phyloP scores from a whole-genome alignment of 2,329 filamentous ascomycete genomes.

The Alternaria brassicae region DNA sequence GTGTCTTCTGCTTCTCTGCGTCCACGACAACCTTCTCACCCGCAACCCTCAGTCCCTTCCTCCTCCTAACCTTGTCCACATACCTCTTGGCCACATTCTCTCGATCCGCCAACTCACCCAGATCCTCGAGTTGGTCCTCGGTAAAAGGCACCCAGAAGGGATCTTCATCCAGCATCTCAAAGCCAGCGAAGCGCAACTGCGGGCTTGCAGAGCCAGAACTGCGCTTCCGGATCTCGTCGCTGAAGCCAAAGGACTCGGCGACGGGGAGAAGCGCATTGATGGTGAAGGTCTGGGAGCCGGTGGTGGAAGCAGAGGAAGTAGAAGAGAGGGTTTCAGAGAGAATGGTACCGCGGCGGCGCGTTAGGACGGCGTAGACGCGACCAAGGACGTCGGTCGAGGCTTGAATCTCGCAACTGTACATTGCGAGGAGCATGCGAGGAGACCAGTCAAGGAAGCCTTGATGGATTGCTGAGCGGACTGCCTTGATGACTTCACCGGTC shows the following conservation, averaged over 20 bases:
- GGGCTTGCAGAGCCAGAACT: constrained; percentile 90
- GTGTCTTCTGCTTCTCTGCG: constrained; percentile 88
- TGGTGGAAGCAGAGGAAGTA: constrained; percentile 93
- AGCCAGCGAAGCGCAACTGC: constrained; percentile 91
- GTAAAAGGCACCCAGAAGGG: constrained; percentile 98
- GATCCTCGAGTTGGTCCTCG: constrained; percentile 93
- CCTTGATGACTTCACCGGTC: constrained; percentile 92
- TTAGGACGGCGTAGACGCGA: constrained; percentile 97
- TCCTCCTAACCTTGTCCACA: constrained; percentile 84
- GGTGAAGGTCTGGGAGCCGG: constrained; percentile 92
- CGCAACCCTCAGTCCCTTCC: constrained; percentile 88
- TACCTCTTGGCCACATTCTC: constrained; percentile 97
- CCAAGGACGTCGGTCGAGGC: constrained; percentile 94
- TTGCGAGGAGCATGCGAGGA: constrained; percentile 90
- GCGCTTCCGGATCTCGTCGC: constrained; percentile 93
- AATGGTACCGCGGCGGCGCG: constrained; percentile 86
- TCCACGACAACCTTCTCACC: constrained; percentile 70
- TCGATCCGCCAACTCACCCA: constrained; percentile 89
- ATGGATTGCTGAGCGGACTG: constrained; percentile 81
- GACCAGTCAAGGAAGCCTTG: constrained; percentile 94
- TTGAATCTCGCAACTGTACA: constrained; percentile 98
- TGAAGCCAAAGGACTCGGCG: constrained; percentile 94
- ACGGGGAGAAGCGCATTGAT: constrained; percentile 88
- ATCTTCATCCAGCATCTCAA: constrained; percentile 91
- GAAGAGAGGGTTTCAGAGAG: constrained; percentile 91